Evolutionary conservation across 1,139 yeast species (phyloP).

Genomic region (Hyphopichia burtonii): DNA sequence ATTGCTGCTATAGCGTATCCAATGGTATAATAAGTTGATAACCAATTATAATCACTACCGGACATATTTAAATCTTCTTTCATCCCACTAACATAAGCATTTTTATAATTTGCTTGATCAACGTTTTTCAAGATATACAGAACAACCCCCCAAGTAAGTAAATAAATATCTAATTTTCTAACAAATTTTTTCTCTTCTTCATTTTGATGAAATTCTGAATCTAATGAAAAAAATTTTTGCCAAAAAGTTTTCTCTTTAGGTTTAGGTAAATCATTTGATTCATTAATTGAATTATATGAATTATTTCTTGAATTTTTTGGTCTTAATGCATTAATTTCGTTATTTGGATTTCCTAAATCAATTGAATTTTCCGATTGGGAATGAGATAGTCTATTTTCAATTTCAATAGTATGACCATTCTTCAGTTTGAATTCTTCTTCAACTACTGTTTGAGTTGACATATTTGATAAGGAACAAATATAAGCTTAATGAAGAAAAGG

Average conservation of each 20-base stretch:
- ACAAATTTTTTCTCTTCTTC: conserved; percentile 4
- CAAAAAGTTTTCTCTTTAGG: not conserved
- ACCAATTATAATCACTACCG: conserved; percentile 44
- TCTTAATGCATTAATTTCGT: not conserved
- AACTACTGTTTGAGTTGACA: not conserved
- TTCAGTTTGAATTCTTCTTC: not conserved
- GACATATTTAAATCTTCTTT: conserved; percentile 44
- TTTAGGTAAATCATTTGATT: not conserved
- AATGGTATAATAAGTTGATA: conserved; percentile 49
- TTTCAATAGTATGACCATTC: not conserved
- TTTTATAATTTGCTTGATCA: conserved; percentile 37
- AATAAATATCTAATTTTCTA: conserved; percentile 3
- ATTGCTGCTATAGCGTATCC: conserved; percentile 52
- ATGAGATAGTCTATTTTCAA: not conserved
- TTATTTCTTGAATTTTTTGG: not conserved
- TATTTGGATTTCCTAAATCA: not conserved
- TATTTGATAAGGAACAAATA: not conserved
- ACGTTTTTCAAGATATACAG: conserved; percentile 18
- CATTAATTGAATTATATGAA: not conserved
- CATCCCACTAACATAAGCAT: conserved; percentile 57
- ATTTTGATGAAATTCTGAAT: not conserved
- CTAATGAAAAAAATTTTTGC: not conserved
- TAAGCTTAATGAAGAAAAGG: not conserved
- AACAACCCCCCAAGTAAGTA: conserved; percentile 5
- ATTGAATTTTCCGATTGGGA: not conserved